Evolutionary conservation across 768 basidiomycete species (phyloP).

Genomic region (Lentinula detonsa): DNA sequence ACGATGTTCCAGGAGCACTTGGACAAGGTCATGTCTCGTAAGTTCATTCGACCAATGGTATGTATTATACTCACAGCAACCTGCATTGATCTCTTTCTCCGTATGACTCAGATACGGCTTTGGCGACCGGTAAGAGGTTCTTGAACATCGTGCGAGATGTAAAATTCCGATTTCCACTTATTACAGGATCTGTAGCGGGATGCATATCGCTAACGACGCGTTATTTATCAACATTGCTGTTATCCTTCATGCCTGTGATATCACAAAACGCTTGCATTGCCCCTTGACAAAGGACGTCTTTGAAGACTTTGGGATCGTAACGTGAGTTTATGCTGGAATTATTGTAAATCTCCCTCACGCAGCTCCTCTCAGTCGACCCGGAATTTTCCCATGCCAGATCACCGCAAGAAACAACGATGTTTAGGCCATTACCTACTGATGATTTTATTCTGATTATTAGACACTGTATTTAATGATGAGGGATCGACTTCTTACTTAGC

Average conservation of each 20-base stretch:
- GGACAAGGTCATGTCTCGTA: slow-evolving; percentile 19
- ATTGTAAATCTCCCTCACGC: not conserved
- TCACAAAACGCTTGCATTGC: not conserved
- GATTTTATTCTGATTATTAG: too few species aligned
- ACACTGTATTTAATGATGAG: too few species aligned
- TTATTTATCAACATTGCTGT: slow-evolving; percentile 27
- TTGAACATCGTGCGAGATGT: not conserved
- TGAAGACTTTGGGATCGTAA: slow-evolving; percentile 2
- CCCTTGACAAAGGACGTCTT: not conserved
- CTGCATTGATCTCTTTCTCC: not conserved
- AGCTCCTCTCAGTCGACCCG: not conserved
- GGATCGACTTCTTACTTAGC: too few species aligned
- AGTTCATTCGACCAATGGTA: slow-evolving; percentile 13
- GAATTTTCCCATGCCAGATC: not conserved
- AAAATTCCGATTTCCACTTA: not conserved
- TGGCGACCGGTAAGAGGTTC: not conserved
- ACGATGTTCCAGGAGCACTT: slow-evolving; percentile 13
- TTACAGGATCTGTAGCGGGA: slow-evolving; percentile 25
- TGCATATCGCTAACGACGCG: slow-evolving; percentile 25
- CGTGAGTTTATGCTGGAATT: not conserved
- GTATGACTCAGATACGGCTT: not conserved
- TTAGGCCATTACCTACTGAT: not conserved
- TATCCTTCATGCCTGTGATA: slow-evolving; percentile 20
- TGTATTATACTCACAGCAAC: not conserved
- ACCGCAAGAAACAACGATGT: not conserved